A percentile compares a stretch with the other conserved stretches of the same genome.
Conservation (phyloP, 2,329 filamentous ascomycete species). For the Diaporthe vaccinii region DNA sequence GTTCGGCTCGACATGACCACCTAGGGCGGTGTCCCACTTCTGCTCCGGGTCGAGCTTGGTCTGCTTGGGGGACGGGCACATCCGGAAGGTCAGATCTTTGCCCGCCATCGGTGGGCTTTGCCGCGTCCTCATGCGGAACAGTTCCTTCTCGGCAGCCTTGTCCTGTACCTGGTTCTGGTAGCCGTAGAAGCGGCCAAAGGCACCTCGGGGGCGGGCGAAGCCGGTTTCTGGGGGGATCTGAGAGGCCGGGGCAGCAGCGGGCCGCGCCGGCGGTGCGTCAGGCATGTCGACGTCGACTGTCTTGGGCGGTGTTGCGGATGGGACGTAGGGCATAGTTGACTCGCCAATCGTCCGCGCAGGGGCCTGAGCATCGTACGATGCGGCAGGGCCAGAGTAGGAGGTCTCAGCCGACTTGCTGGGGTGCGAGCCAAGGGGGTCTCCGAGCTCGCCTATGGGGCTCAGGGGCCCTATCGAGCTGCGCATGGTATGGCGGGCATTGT, state of each 20-base stretch:
- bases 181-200: conserved; percentile 51
- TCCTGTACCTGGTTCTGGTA: conserved; percentile 57
- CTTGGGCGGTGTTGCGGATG: conserved; percentile 46
- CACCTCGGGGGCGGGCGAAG: conserved; percentile 53
- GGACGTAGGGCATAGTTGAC: conserved; percentile 50
- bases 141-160: conserved; percentile 58
- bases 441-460: conserved; percentile 49
- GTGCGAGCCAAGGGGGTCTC: conserved; percentile 46
- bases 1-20: conserved; percentile 61
- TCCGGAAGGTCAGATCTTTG: conserved; percentile 82
- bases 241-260: conserved; percentile 44
- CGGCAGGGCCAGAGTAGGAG: conserved; percentile 32
- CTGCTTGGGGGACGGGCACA: conserved; percentile 84
- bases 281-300: conserved; percentile 49
- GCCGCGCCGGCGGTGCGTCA: conserved; percentile 39
- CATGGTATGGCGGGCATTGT: conserved; percentile 45
- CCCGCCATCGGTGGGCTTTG: conserved; percentile 89
- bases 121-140: conserved; percentile 63
- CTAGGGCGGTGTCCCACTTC: conserved; percentile 64
- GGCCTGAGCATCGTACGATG: conserved; percentile 37
- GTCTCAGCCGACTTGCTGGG: conserved; percentile 32
- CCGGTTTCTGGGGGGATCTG: conserved; percentile 57
- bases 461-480: conserved; percentile 43
- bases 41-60: conserved; percentile 88
- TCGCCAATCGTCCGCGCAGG: conserved; percentile 48